phyloP scores from a whole-genome alignment of 2,329 filamentous ascomycete species.

The Aspergillus texensis region DNA sequence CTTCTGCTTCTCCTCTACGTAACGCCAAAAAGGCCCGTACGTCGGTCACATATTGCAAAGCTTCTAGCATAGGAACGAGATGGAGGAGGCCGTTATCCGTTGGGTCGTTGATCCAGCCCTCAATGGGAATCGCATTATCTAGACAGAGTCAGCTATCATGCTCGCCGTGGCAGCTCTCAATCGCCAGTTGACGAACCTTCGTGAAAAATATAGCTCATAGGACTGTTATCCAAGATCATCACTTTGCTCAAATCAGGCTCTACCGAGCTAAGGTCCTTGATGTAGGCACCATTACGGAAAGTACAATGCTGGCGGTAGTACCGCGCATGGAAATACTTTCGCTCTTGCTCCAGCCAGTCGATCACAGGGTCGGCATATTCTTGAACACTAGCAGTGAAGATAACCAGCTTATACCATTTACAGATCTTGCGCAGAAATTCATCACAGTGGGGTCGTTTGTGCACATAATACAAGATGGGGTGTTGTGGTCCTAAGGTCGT shows the following conservation, averaged over 20 bases:
- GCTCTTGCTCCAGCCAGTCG: constrained; percentile 95
- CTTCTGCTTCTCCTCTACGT: constrained; percentile 72
- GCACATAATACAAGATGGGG: constrained; percentile 97
- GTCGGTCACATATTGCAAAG: constrained; percentile 93
- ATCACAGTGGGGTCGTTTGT: constrained; percentile 95
- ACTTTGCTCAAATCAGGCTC: constrained; percentile 97
- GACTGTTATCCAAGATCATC: constrained; percentile 98
- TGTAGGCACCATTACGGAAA: constrained; percentile 91
- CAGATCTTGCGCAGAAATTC: constrained; percentile 92
- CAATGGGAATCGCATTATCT: constrained; percentile 99
- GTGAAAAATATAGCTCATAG: constrained; percentile 97
- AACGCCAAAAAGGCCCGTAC: constrained; percentile 88
- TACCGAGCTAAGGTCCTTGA: constrained; percentile 94
- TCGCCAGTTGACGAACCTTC: constrained; percentile 68
- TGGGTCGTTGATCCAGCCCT: constrained; percentile 98
- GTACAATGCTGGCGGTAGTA: constrained; percentile 99
- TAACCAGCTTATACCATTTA: constrained; percentile 97
- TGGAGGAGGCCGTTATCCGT: constrained; percentile 95
- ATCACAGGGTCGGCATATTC: constrained; percentile 99
- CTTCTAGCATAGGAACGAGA: constrained; percentile 88
- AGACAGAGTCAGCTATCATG: constrained; percentile 14
- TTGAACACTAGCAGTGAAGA: constrained; percentile 97
- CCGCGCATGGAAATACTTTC: constrained; percentile 90
- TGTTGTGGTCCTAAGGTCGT: constrained; percentile 79
- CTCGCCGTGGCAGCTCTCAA: not conserved